Conservation (phyloP, 148 eudicot species). For the Rhododendron molle region DNA sequence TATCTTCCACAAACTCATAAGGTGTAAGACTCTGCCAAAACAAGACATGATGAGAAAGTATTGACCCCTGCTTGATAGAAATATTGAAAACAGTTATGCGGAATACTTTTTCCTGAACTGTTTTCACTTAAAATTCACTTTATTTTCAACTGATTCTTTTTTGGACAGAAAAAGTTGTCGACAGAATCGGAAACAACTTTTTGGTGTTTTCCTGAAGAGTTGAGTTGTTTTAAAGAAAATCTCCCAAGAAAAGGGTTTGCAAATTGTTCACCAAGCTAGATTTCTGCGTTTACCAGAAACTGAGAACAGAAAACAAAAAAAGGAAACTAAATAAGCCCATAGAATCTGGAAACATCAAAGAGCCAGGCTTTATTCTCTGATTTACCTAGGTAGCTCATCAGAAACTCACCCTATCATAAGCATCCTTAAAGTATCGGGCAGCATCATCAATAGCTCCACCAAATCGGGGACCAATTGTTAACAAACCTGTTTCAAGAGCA, state of each 20-base stretch:
- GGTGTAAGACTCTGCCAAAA: constrained; percentile 71
- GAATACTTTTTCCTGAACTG: neutral
- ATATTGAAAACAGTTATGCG: neutral
- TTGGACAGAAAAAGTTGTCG: neutral
- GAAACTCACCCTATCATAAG: constrained; percentile 73
- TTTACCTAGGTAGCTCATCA: neutral
- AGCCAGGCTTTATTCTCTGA: constrained; percentile 2
- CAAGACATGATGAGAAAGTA: constrained; percentile 4
- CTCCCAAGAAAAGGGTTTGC: neutral
- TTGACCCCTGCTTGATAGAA: neutral
- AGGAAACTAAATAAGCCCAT: neutral
- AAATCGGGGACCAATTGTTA: constrained; percentile 95
- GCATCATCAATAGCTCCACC: constrained; percentile 99
- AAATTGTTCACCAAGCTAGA: neutral
- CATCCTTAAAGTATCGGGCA: constrained; percentile 96
- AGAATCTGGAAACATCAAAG: neutral
- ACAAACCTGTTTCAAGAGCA: constrained; percentile 56
- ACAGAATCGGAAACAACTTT: neutral
- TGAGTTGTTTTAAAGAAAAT: neutral
- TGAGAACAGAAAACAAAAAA: neutral
- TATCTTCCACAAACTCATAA: constrained; percentile 88
- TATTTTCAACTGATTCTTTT: neutral
- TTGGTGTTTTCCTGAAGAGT: neutral
- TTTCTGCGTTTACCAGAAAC: neutral
- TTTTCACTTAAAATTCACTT: neutral